These are phyloP conservation scores for Diversispora eburnea DNA, from an alignment of 192 early-diverging fungal species.

Conservation along the genomic window DNA sequence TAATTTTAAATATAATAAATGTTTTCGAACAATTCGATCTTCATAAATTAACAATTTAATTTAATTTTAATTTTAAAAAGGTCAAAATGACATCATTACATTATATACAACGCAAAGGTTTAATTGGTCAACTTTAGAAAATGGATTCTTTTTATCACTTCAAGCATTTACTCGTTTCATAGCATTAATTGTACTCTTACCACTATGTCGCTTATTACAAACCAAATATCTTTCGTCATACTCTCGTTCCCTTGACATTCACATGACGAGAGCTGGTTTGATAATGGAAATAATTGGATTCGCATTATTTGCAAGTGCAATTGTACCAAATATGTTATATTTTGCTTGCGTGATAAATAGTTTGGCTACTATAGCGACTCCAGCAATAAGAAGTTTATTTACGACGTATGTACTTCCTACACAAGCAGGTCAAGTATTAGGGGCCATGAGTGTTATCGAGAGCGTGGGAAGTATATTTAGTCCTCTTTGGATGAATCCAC, in stretches of 20 bases:
- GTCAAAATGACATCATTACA: slow-evolving; percentile 22
- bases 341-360: slow-evolving; percentile 35
- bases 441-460: slow-evolving; percentile 48
- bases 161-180: slow-evolving; percentile 18
- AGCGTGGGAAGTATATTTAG: slow-evolving; percentile 44
- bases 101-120: slow-evolving; percentile 22
- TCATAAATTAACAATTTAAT: not conserved
- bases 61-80: slow-evolving; percentile 1
- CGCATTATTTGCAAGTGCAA: slow-evolving; percentile 36
- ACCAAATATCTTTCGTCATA: not conserved
- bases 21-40: not conserved
- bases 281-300: slow-evolving; percentile 38
- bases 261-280: slow-evolving; percentile 42
- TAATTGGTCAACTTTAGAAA: slow-evolving; percentile 20
- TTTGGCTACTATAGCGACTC: slow-evolving; percentile 38
- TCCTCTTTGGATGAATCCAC: slow-evolving; percentile 43
- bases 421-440: slow-evolving; percentile 49
- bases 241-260: slow-evolving; percentile 37
- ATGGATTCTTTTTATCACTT: slow-evolving; percentile 15
- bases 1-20: not conserved
- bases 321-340: slow-evolving; percentile 30
- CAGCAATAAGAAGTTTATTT: slow-evolving; percentile 42
- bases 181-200: slow-evolving; percentile 9
- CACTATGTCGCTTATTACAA: not conserved
- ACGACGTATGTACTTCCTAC: slow-evolving; percentile 42